Evolutionary conservation across 768 basidiomycete genomes (phyloP).

Genomic region (Hortiboletus flavorubellus): DNA sequence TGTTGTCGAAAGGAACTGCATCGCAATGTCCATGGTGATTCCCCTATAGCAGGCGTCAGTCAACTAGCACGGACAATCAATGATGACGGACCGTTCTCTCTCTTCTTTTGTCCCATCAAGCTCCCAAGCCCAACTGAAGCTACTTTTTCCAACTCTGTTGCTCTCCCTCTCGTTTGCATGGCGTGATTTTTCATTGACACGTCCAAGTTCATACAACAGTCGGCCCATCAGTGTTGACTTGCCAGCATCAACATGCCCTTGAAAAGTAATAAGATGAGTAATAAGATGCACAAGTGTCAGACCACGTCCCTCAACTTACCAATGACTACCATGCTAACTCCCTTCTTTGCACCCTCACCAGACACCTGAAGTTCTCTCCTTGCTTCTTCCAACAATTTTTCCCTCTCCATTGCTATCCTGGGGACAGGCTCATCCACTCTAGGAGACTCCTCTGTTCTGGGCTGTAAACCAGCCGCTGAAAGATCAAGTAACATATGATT

Average conservation of each 20-base stretch:
- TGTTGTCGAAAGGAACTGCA: conserved; percentile 70
- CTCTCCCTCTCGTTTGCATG: conserved; percentile 87
- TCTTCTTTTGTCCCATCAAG: conserved; percentile 93
- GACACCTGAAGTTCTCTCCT: conserved; percentile 46
- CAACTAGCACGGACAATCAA: background rate
- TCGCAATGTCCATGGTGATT: conserved; percentile 96
- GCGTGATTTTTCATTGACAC: conserved; percentile 80
- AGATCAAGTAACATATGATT: conserved; percentile 71
- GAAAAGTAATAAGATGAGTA: conserved; percentile 6
- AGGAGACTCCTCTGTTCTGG: conserved; percentile 39
- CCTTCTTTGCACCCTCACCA: conserved; percentile 55
- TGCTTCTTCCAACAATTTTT: conserved; percentile 84
- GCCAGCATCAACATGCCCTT: conserved; percentile 98
- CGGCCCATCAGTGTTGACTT: conserved; percentile 98
- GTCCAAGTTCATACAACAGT: conserved; percentile 87
- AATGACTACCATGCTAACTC: conserved; percentile 86
- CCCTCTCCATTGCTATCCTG: conserved; percentile 64
- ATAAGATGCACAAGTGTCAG: conserved; percentile 8
- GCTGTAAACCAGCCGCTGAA: conserved; percentile 63
- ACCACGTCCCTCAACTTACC: conserved; percentile 46
- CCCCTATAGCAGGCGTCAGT: conserved; percentile 52
- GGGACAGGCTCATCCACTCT: conserved; percentile 50
- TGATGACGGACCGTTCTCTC: conserved; percentile 68
- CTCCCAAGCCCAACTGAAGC: conserved; percentile 98
- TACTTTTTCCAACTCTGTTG: conserved; percentile 85